A percentile compares a stretch with the other conserved stretches of the same genome.
These are phyloP conservation scores for Kwoniella dendrophila DNA, from an alignment of 768 basidiomycete species.

Conservation along the genomic window DNA sequence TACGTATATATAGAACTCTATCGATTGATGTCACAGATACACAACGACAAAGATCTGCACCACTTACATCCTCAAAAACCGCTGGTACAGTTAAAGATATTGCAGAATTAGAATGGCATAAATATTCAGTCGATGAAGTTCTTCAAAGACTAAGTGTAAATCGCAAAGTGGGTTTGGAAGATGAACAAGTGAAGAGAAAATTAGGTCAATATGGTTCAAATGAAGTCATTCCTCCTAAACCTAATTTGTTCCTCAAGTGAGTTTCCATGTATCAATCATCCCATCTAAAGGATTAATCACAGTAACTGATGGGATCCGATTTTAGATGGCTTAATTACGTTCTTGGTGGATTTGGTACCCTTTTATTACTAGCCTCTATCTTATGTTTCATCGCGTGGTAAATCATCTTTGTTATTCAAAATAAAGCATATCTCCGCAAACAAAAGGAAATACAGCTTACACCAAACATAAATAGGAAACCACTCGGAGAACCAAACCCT, in stretches of 20 bases:
- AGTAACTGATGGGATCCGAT: too few species aligned
- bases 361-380: constrained; percentile 64
- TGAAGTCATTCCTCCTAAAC: constrained; percentile 61
- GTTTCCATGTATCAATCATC: neutral
- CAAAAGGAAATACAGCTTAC: neutral
- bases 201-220: constrained; percentile 61
- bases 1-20: constrained; percentile 56
- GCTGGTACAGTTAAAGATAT: constrained; percentile 48
- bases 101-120: constrained; percentile 62
- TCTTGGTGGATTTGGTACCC: constrained; percentile 65
- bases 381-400: constrained; percentile 64
- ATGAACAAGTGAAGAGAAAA: constrained; percentile 61
- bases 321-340: constrained; percentile 61
- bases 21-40: constrained; percentile 58
- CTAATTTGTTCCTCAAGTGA: constrained; percentile 60
- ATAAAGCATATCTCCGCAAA: neutral
- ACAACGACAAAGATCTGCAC: constrained; percentile 23
- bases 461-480: constrained; percentile 58
- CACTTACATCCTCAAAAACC: constrained; percentile 5
- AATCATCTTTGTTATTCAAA: constrained; percentile 1
- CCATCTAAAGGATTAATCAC: neutral
- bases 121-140: constrained; percentile 58
- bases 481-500: constrained; percentile 65
- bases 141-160: constrained; percentile 60
- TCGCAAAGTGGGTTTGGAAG: constrained; percentile 61